phyloP scores from a whole-genome alignment of 2,329 filamentous ascomycete genomes.

The Proliferodiscus dingleyae region DNA sequence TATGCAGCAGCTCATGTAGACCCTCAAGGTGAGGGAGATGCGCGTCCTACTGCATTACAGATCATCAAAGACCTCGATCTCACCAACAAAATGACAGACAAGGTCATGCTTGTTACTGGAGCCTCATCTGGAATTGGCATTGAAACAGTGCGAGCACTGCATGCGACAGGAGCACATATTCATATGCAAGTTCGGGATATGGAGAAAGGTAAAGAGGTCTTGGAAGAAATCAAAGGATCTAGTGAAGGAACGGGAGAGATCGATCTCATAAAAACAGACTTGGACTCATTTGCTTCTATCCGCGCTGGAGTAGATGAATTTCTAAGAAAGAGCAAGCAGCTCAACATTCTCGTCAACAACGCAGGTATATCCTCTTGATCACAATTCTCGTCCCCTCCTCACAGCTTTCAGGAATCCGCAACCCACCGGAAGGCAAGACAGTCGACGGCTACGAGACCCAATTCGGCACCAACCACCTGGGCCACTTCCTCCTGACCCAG shows the following conservation, averaged over 20 bases:
- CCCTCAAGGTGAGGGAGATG: conserved; percentile 26
- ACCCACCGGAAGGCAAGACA: too few relatives aligned
- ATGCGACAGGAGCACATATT: conserved; percentile 35
- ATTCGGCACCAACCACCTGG: conserved; percentile 31
- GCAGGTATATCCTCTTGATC: conserved; percentile 8
- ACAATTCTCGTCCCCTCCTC: too few relatives aligned
- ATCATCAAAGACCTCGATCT: conserved; percentile 31
- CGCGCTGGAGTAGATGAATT: conserved; percentile 25
- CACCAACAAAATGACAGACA: conserved; percentile 28
- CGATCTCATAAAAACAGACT: conserved; percentile 33
- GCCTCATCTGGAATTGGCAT: conserved; percentile 37
- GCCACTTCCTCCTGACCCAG: conserved; percentile 34
- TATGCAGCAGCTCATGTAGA: conserved; percentile 6
- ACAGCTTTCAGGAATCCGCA: too few relatives aligned
- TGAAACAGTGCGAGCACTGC: conserved; percentile 35
- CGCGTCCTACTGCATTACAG: conserved; percentile 31
- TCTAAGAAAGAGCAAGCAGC: conserved; percentile 20
- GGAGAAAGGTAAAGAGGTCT: conserved; percentile 29
- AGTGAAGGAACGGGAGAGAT: conserved; percentile 15
- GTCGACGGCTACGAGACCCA: too few relatives aligned
- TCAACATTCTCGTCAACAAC: conserved; percentile 27
- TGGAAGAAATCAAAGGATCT: conserved; percentile 16
- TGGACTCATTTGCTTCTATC: conserved; percentile 26
- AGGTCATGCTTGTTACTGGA: conserved; percentile 36
- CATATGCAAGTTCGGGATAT: conserved; percentile 35